A percentile compares a stretch with the other conserved stretches of the same genome.
Conservation (phyloP, 495 filamentous ascomycete species). For the Daldinia bambusicola region DNA sequence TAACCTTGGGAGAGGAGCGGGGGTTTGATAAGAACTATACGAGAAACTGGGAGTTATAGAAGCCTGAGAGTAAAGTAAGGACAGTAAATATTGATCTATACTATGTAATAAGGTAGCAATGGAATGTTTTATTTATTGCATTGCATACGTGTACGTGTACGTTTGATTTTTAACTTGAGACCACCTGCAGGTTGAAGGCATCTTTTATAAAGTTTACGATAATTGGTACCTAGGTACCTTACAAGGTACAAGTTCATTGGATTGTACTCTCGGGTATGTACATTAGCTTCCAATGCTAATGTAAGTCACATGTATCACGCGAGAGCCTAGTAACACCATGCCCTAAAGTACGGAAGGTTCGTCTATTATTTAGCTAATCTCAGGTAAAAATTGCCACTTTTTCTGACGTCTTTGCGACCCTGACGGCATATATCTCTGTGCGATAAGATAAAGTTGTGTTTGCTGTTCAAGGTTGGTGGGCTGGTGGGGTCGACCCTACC, state of each 20-base stretch:
- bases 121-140: not conserved
- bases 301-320: not conserved
- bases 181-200: too few species aligned
- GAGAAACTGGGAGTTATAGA: not conserved
- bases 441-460: conserved; percentile 1
- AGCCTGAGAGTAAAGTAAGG: conserved; percentile 4
- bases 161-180: too few species aligned
- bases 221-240: not conserved
- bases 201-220: too few species aligned
- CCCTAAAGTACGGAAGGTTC: not conserved
- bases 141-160: too few species aligned
- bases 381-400: not conserved
- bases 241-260: too few species aligned
- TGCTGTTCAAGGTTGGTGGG: conserved; percentile 2
- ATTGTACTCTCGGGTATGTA: too few species aligned
- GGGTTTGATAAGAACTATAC: conserved; percentile 33
- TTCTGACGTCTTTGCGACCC: too few species aligned
- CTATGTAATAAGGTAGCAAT: too few species aligned
- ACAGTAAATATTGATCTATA: conserved; percentile 7
- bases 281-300: not conserved
- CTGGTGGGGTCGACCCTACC: not conserved
- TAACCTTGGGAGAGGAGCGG: conserved; percentile 34
- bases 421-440: too few species aligned
- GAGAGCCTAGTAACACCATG: not conserved
- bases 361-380: not conserved